Conservation (phyloP, 371 early-diverging fungal species). For the Gilbertella persicaria region DNA sequence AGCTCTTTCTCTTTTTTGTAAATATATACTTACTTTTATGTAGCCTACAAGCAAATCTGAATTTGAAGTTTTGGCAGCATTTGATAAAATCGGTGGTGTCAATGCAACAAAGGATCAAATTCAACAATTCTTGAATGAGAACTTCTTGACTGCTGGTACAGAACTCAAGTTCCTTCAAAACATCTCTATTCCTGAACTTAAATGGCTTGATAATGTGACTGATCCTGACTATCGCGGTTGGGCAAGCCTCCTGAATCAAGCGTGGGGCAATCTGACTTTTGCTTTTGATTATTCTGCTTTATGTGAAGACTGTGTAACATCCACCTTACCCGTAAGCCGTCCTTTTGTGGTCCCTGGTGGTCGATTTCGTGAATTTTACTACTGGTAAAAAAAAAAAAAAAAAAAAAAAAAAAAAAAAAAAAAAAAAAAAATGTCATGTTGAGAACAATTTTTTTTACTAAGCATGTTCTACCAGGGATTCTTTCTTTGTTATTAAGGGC, state of each 20-base stretch:
- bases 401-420: too few species aligned
- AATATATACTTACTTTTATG: background rate
- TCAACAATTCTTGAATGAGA: constrained; percentile 53
- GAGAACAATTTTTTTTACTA: too few species aligned
- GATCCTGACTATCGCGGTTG: constrained; percentile 58
- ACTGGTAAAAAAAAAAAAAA: constrained; percentile 82
- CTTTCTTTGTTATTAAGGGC: constrained; percentile 84
- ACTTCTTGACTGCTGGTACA: constrained; percentile 61
- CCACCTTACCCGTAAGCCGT: constrained; percentile 54
- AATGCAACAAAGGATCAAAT: constrained; percentile 51
- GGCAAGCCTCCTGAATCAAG: constrained; percentile 47
- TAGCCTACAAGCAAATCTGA: constrained; percentile 65
- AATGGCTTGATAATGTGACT: constrained; percentile 51
- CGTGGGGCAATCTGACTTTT: constrained; percentile 66
- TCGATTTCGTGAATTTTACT: constrained; percentile 88
- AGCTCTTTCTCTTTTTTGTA: constrained; percentile 5
- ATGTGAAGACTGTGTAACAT: constrained; percentile 59
- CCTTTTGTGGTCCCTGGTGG: constrained; percentile 92
- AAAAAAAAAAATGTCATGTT: too few species aligned
- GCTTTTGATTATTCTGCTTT: constrained; percentile 46
- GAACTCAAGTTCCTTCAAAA: constrained; percentile 20
- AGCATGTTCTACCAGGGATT: too few species aligned
- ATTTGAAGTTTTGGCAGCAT: constrained; percentile 53
- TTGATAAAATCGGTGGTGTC: constrained; percentile 48
- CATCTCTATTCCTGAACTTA: constrained; percentile 25